A percentile compares a stretch with the other conserved stretches of the same genome.
These are phyloP conservation scores for Coniochaeta prunicola DNA, from an alignment of 2,329 filamentous ascomycete genomes.

Conservation along the genomic window DNA sequence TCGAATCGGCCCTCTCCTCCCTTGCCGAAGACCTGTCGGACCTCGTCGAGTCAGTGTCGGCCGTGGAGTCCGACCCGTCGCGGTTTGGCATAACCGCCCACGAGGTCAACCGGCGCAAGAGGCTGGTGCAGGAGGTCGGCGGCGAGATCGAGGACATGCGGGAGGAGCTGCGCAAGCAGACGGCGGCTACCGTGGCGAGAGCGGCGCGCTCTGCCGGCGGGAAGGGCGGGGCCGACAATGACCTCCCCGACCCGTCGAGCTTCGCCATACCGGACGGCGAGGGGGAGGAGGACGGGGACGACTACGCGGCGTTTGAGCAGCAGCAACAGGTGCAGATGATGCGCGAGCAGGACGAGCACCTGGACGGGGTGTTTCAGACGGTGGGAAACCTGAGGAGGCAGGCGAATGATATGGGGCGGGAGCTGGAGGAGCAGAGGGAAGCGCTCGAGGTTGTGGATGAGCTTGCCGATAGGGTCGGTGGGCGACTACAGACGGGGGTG, in stretches of 20 bases:
- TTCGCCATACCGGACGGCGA: conserved; percentile 52
- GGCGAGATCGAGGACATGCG: conserved; percentile 86
- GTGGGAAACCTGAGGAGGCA: conserved; percentile 86
- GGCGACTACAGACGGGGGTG: conserved; percentile 77
- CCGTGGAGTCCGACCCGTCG: conserved; percentile 80
- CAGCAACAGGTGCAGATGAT: conserved; percentile 87
- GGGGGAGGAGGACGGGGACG: conserved; percentile 28
- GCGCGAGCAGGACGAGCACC: conserved; percentile 86
- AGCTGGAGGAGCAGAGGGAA: conserved; percentile 89
- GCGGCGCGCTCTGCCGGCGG: conserved; percentile 17
- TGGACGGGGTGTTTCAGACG: conserved; percentile 88
- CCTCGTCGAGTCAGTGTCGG: conserved; percentile 77
- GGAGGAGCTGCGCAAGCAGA: conserved; percentile 63
- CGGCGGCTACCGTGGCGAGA: conserved; percentile 30
- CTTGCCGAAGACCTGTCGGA: conserved; percentile 82
- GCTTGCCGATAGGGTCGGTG: conserved; percentile 79
- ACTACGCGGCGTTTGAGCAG: conserved; percentile 76
- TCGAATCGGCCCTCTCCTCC: conserved; percentile 56
- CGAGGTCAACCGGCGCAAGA: conserved; percentile 73
- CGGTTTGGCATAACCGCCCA: conserved; percentile 77
- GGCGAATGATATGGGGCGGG: conserved; percentile 91
- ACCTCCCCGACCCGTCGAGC: conserved; percentile 46
- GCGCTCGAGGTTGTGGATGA: conserved; percentile 82
- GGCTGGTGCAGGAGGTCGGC: conserved; percentile 82
- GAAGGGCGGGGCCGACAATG: conserved; percentile 27